These are phyloP conservation scores for Heliocybe sulcata DNA, from an alignment of 1,284 basidiomycete species.

Conservation along the genomic window DNA sequence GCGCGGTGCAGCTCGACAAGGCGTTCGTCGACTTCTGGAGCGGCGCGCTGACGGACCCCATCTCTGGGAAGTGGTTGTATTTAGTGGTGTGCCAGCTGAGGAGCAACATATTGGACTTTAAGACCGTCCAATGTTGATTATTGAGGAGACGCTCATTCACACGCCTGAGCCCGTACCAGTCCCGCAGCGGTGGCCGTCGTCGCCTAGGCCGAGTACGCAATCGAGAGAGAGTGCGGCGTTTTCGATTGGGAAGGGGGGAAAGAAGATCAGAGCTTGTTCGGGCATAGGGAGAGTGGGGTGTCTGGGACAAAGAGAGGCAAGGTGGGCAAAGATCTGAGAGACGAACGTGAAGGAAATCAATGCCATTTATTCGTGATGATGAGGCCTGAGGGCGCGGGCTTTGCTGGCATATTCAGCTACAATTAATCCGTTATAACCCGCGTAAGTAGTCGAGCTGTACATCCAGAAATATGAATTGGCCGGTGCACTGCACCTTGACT, in stretches of 20 bases:
- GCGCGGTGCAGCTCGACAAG: conserved; percentile 58
- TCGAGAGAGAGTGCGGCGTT: conserved; percentile 34
- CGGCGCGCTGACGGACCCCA: conserved; percentile 60
- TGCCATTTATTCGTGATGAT: no score
- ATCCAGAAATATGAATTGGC: no score
- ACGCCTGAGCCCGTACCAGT: conserved; percentile 29
- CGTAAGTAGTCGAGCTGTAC: no score
- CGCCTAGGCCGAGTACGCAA: conserved; percentile 43
- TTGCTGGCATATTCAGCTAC: no score
- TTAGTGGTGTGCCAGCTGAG: conserved; percentile 66
- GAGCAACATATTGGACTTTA: conserved; percentile 15
- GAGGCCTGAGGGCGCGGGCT: no score
- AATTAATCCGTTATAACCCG: no score
- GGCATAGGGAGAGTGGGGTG: conserved; percentile 13
- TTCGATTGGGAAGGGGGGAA: conserved; percentile 16
- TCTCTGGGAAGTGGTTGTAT: conserved; percentile 52
- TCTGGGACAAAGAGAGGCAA: conserved; percentile 16
- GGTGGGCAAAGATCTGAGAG: conserved; percentile 24
- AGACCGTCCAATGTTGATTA: conserved; percentile 47
- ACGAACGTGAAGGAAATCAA: no score
- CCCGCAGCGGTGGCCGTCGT: conserved; percentile 24
- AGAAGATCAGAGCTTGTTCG: conserved; percentile 57
- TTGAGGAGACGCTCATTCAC: conserved; percentile 49
- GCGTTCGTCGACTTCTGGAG: conserved; percentile 76
- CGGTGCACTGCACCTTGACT: no score